Base-by-base conservation (phyloP, 805 yeast species). In the Pichia sporocuriosa region DNA sequence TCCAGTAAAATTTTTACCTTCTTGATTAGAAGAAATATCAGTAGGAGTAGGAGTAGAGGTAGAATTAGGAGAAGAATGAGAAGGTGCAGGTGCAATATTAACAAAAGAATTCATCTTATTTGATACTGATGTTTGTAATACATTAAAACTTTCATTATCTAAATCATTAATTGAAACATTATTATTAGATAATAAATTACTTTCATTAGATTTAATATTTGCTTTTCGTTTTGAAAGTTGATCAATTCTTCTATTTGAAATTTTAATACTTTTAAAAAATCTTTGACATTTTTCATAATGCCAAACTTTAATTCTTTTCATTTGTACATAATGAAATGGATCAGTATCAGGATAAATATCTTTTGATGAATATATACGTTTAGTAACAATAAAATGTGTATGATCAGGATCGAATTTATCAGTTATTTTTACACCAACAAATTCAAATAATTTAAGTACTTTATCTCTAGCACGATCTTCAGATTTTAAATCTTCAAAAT, bases 281-380 rank as follows among this genome's bases (percentile, higher is more conserved):
- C 80, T 57, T 48, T 72, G 70, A 19, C 75, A 77, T 56, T 75
- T 75, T 45, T 73, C 79, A 49, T 67, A 73, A 55, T 72, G 76
- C 81, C 81, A 75, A 19, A 75, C 80, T 52, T 75, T 75, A 43
- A 73, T 73, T 46, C 70, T 68, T 33, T 67, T 60, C 16, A 60
- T 57, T 30, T 62, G 57, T 16, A 73, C 77, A 46, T 68, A 66
- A 42, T 67, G 62, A 51, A 73, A 75, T 5, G 70, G 67, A 53
- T 75, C 79, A 49, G 61, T 64, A 9, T 66, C 45, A 4, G 66
- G 57, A 46, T 74, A 75, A 0, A 49, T 48, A 19, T 56, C 58
- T 32, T 57, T 57, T 10, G 63, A 44, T 26, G 62, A 59, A 51
- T 62, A 75, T 2, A 65, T 56, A 37, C 79, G 62, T 48, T 71